Base-by-base conservation (phyloP, 306 rosid species). In the Quercus dentata region DNA sequence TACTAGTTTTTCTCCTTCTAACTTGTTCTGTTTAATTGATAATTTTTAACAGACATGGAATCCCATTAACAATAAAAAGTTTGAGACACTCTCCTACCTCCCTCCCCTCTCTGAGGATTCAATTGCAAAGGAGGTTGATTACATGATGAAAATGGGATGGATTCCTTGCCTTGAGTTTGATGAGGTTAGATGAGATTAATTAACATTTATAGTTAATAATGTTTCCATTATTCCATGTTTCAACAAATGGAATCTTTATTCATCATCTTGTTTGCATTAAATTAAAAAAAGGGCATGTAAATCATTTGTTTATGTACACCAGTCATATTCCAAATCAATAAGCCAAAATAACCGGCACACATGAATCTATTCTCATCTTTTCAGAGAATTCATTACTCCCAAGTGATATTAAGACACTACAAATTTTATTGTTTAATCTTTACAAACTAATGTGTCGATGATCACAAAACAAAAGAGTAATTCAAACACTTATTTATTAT, bases 101-200 rank as follows among this genome's bases (percentile, higher is more conserved):
- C 97, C 92, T 55, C 88, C 94, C 58, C 93, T 86, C 52, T 73
- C 97, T 30, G 93, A 92, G 78, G 92, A 90, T 10, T 90, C 93
- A 49, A 84, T 92, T 46, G 87, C 92, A n/a, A 90, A 83, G 90
- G 84, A 92, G 86, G 76, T 90, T 38, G 89, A 92, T 28, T 90
- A 86, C 90, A 92, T 92, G 97, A 83, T 89, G 51, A 87, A 87
- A 68, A 92, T 89, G 75, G 91, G 93, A 27, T 92, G 97, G 95
- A 89, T 73, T 69, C 97, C 97, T 76, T 92, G 95, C 90, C 91
- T 92, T 80, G 94, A 92, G 78, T 92, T 92, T 79, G 94, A 89
- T 74, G 88, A 86, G 92, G 94, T 92, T 23, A 76, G 87, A 58
- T 76, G 46, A 46, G 87, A 58, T 76, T 33, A 46, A 71, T 15